Percentiles rank a stretch among this genome's conserved stretches.
Conservation (phyloP, 2,329 filamentous ascomycete species). For the Davidsoniella australis region DNA sequence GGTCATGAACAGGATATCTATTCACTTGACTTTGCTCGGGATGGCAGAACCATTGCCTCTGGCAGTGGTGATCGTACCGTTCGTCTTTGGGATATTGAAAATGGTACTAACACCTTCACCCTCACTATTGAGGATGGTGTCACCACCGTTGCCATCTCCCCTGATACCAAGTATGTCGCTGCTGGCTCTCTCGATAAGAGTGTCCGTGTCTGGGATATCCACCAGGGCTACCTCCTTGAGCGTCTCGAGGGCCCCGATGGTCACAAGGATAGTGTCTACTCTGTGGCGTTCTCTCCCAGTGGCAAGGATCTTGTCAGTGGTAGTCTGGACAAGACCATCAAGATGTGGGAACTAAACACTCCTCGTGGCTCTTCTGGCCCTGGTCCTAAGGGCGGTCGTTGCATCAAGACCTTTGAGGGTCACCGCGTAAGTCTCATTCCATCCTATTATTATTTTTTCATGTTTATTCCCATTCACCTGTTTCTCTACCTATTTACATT, state of each 20-base stretch:
- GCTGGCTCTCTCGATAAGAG: conserved; percentile 95
- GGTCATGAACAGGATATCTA: conserved; percentile 99
- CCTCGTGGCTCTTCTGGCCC: conserved; percentile 49
- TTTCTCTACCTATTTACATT: not conserved
- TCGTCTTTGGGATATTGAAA: conserved; percentile 87
- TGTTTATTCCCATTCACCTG: not conserved
- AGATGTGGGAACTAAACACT: conserved; percentile 89
- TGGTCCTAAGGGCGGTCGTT: conserved; percentile 71
- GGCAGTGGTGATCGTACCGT: conserved; percentile 91
- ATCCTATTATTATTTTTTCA: too few species aligned
- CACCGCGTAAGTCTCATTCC: conserved; percentile 50
- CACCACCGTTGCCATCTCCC: conserved; percentile 92
- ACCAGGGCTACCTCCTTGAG: conserved; percentile 71
- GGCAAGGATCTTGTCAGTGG: conserved; percentile 87
- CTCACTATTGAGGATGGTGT: conserved; percentile 93
- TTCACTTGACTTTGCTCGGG: conserved; percentile 83
- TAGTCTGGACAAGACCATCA: conserved; percentile 93
- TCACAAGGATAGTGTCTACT: conserved; percentile 94
- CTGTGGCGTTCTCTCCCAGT: conserved; percentile 86
- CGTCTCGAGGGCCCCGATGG: conserved; percentile 83
- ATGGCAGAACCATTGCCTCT: conserved; percentile 86
- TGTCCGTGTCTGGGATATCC: conserved; percentile 90
- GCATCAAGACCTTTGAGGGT: conserved; percentile 90
- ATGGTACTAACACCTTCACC: conserved; percentile 63
- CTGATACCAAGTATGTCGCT: conserved; percentile 83